phyloP scores from a whole-genome alignment of 345 rosid genomes.

The Lepidium didymum region DNA sequence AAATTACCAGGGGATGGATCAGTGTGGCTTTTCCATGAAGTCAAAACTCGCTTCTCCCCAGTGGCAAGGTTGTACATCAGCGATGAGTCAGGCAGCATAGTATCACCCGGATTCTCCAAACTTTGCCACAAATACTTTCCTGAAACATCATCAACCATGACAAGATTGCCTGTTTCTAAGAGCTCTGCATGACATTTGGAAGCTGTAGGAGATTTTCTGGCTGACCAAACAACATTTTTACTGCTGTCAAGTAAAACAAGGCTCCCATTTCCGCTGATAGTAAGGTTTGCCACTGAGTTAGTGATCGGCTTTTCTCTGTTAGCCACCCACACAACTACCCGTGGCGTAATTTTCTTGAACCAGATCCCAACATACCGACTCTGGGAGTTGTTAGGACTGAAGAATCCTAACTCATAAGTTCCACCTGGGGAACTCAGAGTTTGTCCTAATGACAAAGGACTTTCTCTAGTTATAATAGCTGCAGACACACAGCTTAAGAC shows the following conservation, averaged over 20 bases:
- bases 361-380: too few relatives aligned
- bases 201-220: neutral
- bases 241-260: conserved; percentile 12
- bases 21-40: conserved; percentile 17
- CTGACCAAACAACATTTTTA: conserved; percentile 11
- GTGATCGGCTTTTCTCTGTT: neutral
- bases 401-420: too few relatives aligned
- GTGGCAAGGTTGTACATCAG: conserved; percentile 8
- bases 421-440: conserved; percentile 8
- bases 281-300: conserved; percentile 3
- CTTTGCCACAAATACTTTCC: conserved; percentile 14
- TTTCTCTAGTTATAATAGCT: neutral
- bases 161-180: conserved; percentile 23
- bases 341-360: too few relatives aligned
- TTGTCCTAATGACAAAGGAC: neutral
- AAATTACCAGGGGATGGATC: conserved; percentile 28
- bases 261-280: conserved; percentile 10
- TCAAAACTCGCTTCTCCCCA: conserved; percentile 7
- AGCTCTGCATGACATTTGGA: conserved; percentile 17
- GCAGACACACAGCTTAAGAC: neutral
- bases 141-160: conserved; percentile 15
- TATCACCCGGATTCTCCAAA: conserved; percentile 25
- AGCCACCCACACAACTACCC: too few relatives aligned
- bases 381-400: too few relatives aligned
- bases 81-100: conserved; percentile 13